Conservation (phyloP, 169 alveolate genomes). For the Neospora caninum region DNA sequence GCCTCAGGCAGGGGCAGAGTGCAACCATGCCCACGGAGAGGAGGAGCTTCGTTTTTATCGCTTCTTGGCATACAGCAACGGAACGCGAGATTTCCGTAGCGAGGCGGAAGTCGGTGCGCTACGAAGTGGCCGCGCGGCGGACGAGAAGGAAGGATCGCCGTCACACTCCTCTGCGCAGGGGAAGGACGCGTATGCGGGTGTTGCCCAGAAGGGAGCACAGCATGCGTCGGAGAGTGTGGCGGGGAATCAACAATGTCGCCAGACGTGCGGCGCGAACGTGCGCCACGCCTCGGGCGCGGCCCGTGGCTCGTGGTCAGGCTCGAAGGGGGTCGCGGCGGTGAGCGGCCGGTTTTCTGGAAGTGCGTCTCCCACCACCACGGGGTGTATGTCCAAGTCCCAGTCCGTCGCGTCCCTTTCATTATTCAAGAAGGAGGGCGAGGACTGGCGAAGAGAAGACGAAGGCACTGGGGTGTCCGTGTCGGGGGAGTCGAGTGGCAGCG, state of each 20-base stretch:
- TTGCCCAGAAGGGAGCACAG: background rate
- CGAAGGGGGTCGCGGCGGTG: too few relatives aligned
- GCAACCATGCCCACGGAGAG: conserved; percentile 59
- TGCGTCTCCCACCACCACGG: too few relatives aligned
- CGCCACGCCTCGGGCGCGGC: too few relatives aligned
- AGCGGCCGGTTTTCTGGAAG: too few relatives aligned
- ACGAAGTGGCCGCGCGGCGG: background rate
- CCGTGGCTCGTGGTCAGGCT: too few relatives aligned
- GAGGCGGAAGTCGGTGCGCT: conserved; percentile 47
- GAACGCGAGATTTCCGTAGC: conserved; percentile 49
- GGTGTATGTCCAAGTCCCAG: too few relatives aligned
- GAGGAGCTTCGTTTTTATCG: conserved; percentile 44
- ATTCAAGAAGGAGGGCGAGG: too few relatives aligned
- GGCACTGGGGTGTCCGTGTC: too few relatives aligned
- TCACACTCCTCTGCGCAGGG: background rate
- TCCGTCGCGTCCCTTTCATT: too few relatives aligned
- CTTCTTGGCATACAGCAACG: conserved; percentile 42
- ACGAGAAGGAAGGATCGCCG: background rate
- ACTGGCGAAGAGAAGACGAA: too few relatives aligned
- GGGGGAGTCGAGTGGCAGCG: too few relatives aligned
- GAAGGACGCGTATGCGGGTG: background rate
- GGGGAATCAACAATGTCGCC: background rate
- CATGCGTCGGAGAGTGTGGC: background rate
- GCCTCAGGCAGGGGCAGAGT: conserved; percentile 45
- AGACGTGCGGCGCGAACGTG: background rate